Evolutionary conservation across 2,329 filamentous ascomycete species (phyloP).

Genomic region (Clonostachys rosea): DNA sequence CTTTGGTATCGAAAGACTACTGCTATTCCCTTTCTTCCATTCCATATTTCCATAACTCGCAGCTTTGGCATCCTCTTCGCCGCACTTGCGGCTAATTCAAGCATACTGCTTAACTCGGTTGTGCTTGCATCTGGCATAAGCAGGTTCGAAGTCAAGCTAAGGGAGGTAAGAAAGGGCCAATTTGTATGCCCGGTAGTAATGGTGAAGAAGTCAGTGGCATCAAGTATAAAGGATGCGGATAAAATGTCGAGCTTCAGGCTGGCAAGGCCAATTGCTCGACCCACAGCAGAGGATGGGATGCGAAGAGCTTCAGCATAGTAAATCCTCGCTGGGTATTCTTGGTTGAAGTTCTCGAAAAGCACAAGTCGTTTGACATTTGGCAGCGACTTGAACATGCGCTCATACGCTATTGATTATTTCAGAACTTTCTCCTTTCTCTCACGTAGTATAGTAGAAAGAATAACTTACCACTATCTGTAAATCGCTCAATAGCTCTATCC

Average conservation of each 20-base stretch:
- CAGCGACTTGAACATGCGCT: not conserved
- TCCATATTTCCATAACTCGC: constrained; percentile 23
- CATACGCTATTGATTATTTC: not conserved
- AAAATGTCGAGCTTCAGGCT: not conserved
- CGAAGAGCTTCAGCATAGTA: not conserved
- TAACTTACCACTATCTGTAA: constrained; percentile 19
- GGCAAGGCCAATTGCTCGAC: not conserved
- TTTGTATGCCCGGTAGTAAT: not conserved
- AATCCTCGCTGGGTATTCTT: not conserved
- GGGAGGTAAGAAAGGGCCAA: not conserved
- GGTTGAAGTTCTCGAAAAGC: not conserved
- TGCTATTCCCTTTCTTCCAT: constrained; percentile 13
- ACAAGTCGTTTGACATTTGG: not conserved
- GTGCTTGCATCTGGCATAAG: not conserved
- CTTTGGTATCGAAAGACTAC: constrained; percentile 13
- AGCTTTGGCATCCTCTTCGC: constrained; percentile 19
- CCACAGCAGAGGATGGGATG: not conserved
- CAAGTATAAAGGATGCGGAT: not conserved
- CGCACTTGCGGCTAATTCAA: constrained; percentile 13
- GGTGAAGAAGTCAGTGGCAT: not conserved
- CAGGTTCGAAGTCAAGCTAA: not conserved
- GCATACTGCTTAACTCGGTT: constrained; percentile 12
- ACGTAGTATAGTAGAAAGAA: not conserved
- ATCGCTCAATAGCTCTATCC: constrained; percentile 7
- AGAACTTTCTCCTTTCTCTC: too few relatives aligned